phyloP scores from a whole-genome alignment of 106 monocot species.

The Allium fistulosum region DNA sequence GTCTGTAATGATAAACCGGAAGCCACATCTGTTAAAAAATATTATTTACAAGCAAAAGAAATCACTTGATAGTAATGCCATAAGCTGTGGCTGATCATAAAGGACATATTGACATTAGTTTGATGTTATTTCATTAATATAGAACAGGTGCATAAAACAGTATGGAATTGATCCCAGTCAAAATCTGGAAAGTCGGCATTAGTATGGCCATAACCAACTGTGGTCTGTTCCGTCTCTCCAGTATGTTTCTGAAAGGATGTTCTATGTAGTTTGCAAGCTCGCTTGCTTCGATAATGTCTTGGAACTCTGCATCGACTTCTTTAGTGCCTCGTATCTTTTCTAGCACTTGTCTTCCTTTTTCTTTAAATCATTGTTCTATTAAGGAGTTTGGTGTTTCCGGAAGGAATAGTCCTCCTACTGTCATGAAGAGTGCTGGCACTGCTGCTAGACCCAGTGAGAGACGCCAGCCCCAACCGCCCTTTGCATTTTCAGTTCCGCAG shows the following conservation, averaged over 20 bases:
- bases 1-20: no score
- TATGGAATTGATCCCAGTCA: constrained; percentile 91
- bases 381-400: constrained; percentile 97
- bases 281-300: constrained; percentile 91
- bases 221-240: constrained; percentile 70
- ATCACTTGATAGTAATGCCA: no score
- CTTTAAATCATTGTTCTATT: constrained; percentile 45
- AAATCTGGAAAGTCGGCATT: constrained; percentile 92
- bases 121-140: no score
- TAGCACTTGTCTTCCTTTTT: constrained; percentile 44
- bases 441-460: constrained; percentile 95
- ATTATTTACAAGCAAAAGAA: no score
- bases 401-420: constrained; percentile 70
- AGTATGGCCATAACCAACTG: constrained; percentile 88
- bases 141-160: constrained; percentile 90
- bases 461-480: constrained; percentile 82
- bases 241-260: constrained; percentile 79
- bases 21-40: no score
- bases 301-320: constrained; percentile 74
- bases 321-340: constrained; percentile 74
- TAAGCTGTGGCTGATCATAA: no score
- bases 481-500: constrained; percentile 64
- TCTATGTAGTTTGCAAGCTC: constrained; percentile 75
- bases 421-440: constrained; percentile 72
- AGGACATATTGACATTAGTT: no score